Conservation (phyloP, 208 protist genomes). For the Trypanosoma lewisi region DNA sequence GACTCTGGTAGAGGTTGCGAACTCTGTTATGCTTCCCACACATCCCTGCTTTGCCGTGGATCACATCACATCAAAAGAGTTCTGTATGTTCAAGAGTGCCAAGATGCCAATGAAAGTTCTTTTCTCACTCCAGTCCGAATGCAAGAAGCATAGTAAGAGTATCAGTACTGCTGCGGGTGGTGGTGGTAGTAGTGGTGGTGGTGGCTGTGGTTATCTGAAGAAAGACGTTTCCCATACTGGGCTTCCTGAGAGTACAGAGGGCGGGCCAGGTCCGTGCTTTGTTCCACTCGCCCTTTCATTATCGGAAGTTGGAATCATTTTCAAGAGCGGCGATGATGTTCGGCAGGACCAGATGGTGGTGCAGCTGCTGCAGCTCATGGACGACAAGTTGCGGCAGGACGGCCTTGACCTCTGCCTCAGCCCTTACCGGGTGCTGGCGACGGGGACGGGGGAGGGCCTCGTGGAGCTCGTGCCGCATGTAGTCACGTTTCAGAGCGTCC, state of each 20-base stretch:
- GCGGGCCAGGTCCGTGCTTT: background rate
- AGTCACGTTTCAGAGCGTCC: conserved; percentile 76
- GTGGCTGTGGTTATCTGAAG: no score
- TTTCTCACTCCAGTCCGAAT: conserved; percentile 23
- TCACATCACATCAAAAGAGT: conserved; percentile 35
- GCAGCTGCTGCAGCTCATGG: conserved; percentile 90
- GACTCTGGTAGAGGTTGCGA: background rate
- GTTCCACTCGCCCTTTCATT: conserved; percentile 9
- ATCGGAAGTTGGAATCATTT: conserved; percentile 67
- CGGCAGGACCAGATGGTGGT: conserved; percentile 98
- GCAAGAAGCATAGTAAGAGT: conserved; percentile 6
- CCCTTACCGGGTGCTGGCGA: conserved; percentile 92
- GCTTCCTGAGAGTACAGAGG: background rate
- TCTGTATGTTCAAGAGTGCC: conserved; percentile 86
- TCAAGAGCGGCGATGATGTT: conserved; percentile 95
- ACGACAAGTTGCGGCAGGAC: conserved; percentile 89
- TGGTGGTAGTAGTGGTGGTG: background rate
- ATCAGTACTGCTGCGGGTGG: background rate
- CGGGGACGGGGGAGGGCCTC: conserved; percentile 66
- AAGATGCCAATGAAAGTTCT: conserved; percentile 68
- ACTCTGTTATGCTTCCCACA: conserved; percentile 52
- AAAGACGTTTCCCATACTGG: background rate
- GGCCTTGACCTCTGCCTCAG: conserved; percentile 94
- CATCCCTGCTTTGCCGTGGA: conserved; percentile 52
- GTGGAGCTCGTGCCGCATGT: conserved; percentile 86